Base-by-base conservation (phyloP, 176 grass and related monocot species). In the Carex kokanica region DNA sequence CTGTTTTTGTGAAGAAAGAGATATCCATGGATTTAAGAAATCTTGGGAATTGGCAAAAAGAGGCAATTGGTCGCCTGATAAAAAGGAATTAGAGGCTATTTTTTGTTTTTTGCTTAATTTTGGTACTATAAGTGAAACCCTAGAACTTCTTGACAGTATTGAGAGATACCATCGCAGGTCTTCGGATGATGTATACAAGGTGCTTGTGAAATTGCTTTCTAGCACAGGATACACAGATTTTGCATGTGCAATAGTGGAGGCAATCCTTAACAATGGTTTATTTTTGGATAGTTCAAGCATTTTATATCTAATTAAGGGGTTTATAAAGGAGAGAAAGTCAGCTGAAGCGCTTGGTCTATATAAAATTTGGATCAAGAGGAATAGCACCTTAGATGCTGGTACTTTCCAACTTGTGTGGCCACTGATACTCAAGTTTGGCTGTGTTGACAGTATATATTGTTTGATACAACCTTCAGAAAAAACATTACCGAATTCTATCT, bases 211-310 rank as follows among this genome's bases (percentile, higher is more conserved):
- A 90, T 86, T 90, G 62, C 79, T 95, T 84, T 98, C 90, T 58
- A 80, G 71, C 17, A 87, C 83, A 70, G 92, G 95, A 81, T 90
- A 87, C 83, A 88, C 91, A 36, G 88, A 52, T 79, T 78, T 98
- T 88, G 95, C 87, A 88, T 95, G 91, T 91, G 88, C 88, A 63
- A 88, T 95, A 81, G 56, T 98, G 64, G 92, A 95, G 86, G 86
- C 80, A 36, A 84, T 93, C 71, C 85, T 88, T 86, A 88, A 93
- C 84, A 90, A 86, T 68, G 83, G 60, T 88, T 58, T 91, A 72
- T 32, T 32, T 71, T 82, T 91, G 82, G 80, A 88, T 85, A 55
- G 3, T 38, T 87, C 87, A 32, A 38, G 84, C 59, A 64, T 91
- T 64, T 43, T 87, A 79, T 86, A 81, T 91, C 71, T 98, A 71